Percentiles rank a stretch among this genome's conserved stretches.
Conservation (phyloP, 192 early-diverging fungal species). For the Entomortierella chlamydospora region DNA sequence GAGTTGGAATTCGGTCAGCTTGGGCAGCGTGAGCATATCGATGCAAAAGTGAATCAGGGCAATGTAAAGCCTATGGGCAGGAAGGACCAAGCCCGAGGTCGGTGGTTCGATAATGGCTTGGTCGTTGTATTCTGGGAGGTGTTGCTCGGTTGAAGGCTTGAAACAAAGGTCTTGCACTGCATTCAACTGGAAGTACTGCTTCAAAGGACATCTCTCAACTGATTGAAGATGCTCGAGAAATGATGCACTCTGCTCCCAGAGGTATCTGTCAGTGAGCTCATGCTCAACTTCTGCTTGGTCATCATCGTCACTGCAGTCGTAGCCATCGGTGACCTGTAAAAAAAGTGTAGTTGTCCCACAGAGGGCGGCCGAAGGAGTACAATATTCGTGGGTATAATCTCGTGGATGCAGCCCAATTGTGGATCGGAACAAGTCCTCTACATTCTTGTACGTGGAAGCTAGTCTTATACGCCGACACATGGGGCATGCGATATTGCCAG, state of each 20-base stretch:
- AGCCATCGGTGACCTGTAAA: not conserved
- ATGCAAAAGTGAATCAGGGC: conserved; percentile 38
- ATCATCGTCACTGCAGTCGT: not conserved
- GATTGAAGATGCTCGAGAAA: conserved; percentile 23
- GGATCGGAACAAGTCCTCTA: conserved; percentile 14
- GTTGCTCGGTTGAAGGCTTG: conserved; percentile 6
- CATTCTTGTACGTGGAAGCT: conserved; percentile 1
- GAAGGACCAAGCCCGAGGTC: conserved; percentile 34
- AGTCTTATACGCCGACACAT: conserved; percentile 38
- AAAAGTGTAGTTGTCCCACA: not conserved
- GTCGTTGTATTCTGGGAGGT: conserved; percentile 44
- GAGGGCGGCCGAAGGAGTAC: not conserved
- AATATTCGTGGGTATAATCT: conserved; percentile 24
- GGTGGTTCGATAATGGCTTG: conserved; percentile 20
- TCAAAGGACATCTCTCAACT: not conserved
- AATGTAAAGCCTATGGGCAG: conserved; percentile 41
- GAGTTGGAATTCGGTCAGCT: conserved; percentile 23
- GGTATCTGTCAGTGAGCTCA: conserved; percentile 35
- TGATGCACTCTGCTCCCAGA: conserved; percentile 30
- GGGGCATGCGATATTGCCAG: conserved; percentile 38
- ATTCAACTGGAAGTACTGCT: conserved; percentile 46
- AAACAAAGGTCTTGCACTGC: conserved; percentile 35
- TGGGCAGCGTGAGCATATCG: conserved; percentile 41
- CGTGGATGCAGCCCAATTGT: conserved; percentile 32
- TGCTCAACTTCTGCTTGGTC: conserved; percentile 18